Percentiles rank a stretch among this genome's conserved stretches.
These are phyloP conservation scores for Cadophora gregata DNA, from an alignment of 2,329 filamentous ascomycete genomes.

Conservation along the genomic window DNA sequence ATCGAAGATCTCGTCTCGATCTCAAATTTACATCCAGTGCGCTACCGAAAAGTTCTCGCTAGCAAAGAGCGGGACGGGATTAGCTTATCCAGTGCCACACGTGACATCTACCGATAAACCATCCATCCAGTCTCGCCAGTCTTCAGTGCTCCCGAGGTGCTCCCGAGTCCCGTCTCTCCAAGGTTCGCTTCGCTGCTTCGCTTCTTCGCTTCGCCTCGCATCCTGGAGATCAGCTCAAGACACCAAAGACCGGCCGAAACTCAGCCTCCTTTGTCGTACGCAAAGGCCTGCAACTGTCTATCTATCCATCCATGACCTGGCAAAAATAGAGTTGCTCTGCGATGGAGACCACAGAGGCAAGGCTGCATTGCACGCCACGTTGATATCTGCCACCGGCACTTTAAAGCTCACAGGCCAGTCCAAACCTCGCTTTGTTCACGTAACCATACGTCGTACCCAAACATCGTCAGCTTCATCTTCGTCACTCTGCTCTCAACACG, in stretches of 20 bases:
- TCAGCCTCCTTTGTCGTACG: conserved; percentile 18
- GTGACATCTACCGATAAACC: not conserved
- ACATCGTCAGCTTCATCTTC: conserved; percentile 10
- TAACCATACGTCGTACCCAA: not conserved
- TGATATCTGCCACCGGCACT: not conserved
- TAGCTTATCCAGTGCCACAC: not conserved
- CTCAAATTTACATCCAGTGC: conserved; percentile 1
- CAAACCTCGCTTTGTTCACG: conserved; percentile 8
- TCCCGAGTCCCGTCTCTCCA: too few relatives aligned
- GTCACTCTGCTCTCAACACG: not conserved
- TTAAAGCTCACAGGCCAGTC: not conserved
- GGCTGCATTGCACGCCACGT: conserved; percentile 16
- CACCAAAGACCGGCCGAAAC: conserved; percentile 1
- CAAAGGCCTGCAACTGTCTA: conserved; percentile 2
- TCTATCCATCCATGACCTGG: conserved; percentile 8
- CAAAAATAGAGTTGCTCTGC: conserved; percentile 17
- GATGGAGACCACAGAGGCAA: conserved; percentile 11
- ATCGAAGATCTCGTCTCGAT: conserved; percentile 1
- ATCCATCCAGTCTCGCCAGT: not conserved
- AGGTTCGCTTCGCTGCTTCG: too few relatives aligned
- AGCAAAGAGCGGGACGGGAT: not conserved
- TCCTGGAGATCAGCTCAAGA: not conserved
- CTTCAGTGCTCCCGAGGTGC: too few relatives aligned
- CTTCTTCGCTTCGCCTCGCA: not conserved
- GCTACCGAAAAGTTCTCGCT: conserved; percentile 12